A percentile compares a stretch with the other conserved stretches of the same genome.
Evolutionary conservation across 768 basidiomycete genomes (phyloP).

Genomic region (Suillus plorans): DNA sequence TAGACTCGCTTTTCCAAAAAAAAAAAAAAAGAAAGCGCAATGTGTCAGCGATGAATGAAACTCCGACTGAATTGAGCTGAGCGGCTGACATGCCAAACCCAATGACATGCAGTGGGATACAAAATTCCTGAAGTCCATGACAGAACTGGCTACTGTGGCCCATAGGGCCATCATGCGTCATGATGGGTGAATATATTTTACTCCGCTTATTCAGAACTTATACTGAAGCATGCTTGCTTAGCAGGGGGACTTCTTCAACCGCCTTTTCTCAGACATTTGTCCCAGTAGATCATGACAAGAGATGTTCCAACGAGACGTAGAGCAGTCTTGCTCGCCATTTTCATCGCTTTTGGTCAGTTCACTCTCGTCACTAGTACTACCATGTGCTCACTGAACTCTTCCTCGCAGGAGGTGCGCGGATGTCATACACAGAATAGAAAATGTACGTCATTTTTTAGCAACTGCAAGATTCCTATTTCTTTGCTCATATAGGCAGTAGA

Average conservation of each 20-base stretch:
- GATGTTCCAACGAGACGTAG: conserved; percentile 61
- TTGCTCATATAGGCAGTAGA: not conserved
- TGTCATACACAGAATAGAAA: not conserved
- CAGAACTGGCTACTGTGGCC: no score
- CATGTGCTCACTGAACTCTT: conserved; percentile 1
- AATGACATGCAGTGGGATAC: no score
- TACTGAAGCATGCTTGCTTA: conserved; percentile 12
- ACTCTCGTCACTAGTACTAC: not conserved
- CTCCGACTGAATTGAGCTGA: no score
- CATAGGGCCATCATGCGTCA: conserved; percentile 15
- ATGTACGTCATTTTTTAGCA: conserved; percentile 2
- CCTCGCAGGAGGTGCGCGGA: conserved; percentile 20
- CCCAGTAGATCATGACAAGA: conserved; percentile 22
- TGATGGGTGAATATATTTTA: conserved; percentile 11
- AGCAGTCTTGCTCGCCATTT: conserved; percentile 64
- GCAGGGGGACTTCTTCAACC: not conserved
- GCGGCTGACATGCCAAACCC: no score
- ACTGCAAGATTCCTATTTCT: conserved; percentile 1
- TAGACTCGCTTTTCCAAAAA: no score
- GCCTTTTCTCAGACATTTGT: not conserved
- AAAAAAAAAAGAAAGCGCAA: no score
- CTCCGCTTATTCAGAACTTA: not conserved
- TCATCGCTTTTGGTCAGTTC: conserved; percentile 69
- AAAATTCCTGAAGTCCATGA: no score
- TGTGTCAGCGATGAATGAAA: no score